Base-by-base conservation (phyloP, 148 eudicot genomes). In the Chenopodium suecicum region DNA sequence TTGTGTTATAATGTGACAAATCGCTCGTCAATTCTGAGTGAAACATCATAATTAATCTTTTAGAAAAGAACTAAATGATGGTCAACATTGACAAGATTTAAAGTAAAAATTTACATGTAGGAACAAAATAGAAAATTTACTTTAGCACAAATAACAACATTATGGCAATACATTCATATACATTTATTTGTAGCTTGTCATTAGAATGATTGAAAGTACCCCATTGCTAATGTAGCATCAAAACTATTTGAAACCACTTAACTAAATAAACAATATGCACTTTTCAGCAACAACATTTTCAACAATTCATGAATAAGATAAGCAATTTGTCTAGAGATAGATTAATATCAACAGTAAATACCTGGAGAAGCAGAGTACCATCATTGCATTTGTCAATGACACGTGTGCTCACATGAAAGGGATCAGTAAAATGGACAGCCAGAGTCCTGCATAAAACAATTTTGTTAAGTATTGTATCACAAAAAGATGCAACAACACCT, bases 341-440 rank as follows among this genome's bases (percentile, higher is more conserved):
- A 77, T 77, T 74, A 77, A 58, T 23, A 76, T 64, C n/a, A 81
- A 37, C 76, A 7, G 41, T 54, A 66, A 68, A 66, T 89, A 96
- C 99, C 97, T 96, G 99, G 79, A 96, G 90, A 89, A 96, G 98
- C 86, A 94, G 78, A 79, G 97, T 92, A 76, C 95, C 99, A 86
- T 90, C 97, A 88, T 86, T 88, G 86, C 99, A 94, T 82, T 91
- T 92, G 88, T 94, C 98, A 75, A 90, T 90, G 81, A 96, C 94
- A 79, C 97, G 94, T 23, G 92, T 92, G 81, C 89, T 90, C 82
- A 96, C 88, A 47, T 91, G 88, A 88, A 96, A 91, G 47, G 98
- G 99, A 78, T 96, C 97, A 10, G 99, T 94, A 83, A 94, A 96
- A 91, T 96, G 99, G 81, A 94, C 94, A 78, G 99, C 98, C 80